These are phyloP conservation scores for Penicillium bovifimosum DNA, from an alignment of 495 filamentous ascomycete species.

Conservation along the genomic window DNA sequence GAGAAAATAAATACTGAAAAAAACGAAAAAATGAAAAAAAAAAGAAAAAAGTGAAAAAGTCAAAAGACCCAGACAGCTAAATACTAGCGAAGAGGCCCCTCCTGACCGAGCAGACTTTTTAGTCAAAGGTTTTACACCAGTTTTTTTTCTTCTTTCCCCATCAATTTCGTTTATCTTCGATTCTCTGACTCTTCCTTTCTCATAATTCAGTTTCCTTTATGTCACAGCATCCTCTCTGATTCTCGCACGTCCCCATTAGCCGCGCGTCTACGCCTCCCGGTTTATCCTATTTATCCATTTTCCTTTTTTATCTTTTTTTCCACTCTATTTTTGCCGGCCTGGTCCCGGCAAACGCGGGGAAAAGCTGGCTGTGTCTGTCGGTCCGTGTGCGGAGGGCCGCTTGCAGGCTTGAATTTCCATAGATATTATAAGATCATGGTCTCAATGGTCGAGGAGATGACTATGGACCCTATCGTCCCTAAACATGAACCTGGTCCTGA, in stretches of 20 bases:
- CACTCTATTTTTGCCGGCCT: slow-evolving; percentile 2
- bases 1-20: neutral
- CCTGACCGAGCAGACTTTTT: slow-evolving; percentile 23
- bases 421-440: slow-evolving; percentile 27
- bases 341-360: slow-evolving; percentile 16
- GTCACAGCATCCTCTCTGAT: slow-evolving; percentile 27
- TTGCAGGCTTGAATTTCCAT: slow-evolving; percentile 8
- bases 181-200: slow-evolving; percentile 34
- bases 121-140: slow-evolving; percentile 46
- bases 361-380: slow-evolving; percentile 10
- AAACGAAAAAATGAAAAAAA: slow-evolving; percentile 13
- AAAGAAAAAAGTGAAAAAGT: slow-evolving; percentile 14
- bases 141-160: slow-evolving; percentile 27
- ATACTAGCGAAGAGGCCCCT: slow-evolving; percentile 10
- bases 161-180: slow-evolving; percentile 24
- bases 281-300: neutral
- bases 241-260: slow-evolving; percentile 37
- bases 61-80: slow-evolving; percentile 1
- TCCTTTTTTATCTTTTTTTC: slow-evolving; percentile 3
- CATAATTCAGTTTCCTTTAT: slow-evolving; percentile 44
- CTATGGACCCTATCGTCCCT: slow-evolving; percentile 28
- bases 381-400: slow-evolving; percentile 13
- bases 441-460: slow-evolving; percentile 45
- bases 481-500: slow-evolving; percentile 30
- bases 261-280: slow-evolving; percentile 38